A percentile compares a stretch with the other conserved stretches of the same genome.
Conservation (phyloP, 768 basidiomycete species). For the Pleurotus tuber-regium region DNA sequence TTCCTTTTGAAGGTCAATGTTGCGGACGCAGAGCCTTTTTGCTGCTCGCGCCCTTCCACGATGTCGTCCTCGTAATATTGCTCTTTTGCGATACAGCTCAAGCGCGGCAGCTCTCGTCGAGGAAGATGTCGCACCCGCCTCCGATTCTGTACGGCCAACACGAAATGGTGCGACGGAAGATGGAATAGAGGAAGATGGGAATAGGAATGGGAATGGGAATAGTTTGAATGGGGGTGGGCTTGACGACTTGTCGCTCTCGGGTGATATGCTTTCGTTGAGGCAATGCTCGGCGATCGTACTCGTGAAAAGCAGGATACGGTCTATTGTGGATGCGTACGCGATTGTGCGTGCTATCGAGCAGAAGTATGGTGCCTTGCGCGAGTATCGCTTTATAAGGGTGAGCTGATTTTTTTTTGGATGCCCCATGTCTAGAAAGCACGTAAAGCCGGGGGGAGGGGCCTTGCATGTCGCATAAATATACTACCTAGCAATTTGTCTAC, state of each 20-base stretch:
- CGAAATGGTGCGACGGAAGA: too few species aligned
- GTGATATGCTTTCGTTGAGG: slow-evolving; percentile 11
- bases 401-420: slow-evolving; percentile 13
- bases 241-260: too few species aligned
- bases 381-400: slow-evolving; percentile 42
- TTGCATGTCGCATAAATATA: too few species aligned
- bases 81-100: background rate
- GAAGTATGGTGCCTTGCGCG: slow-evolving; percentile 46
- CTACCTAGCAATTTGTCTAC: too few species aligned
- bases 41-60: slow-evolving; percentile 3
- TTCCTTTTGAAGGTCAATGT: too few species aligned
- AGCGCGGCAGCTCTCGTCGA: background rate
- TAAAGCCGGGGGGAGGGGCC: too few species aligned
- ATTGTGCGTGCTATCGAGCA: slow-evolving; percentile 56
- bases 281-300: slow-evolving; percentile 35
- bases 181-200: too few species aligned
- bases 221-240: too few species aligned
- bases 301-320: slow-evolving; percentile 36
- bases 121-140: too few species aligned
- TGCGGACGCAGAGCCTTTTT: slow-evolving; percentile 8
- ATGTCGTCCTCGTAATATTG: background rate
- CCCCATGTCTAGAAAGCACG: background rate
- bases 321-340: slow-evolving; percentile 48
- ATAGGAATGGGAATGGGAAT: too few species aligned
- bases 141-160: background rate